Conservation (phyloP, 2,329 filamentous ascomycete species). For the Cadophora sp. region DNA sequence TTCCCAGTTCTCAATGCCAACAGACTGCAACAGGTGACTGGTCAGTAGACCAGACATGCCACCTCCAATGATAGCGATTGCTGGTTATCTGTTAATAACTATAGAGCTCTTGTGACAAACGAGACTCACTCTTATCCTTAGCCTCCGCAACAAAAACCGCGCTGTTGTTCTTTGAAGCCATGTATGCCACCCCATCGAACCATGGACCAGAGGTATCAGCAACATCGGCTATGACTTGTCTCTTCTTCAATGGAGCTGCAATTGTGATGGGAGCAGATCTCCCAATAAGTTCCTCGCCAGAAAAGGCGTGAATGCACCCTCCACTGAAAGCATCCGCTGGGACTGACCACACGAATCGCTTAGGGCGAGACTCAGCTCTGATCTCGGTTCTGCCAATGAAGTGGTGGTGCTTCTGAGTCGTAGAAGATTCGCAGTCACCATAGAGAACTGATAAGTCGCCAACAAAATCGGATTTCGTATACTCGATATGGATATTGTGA, state of each 20-base stretch:
- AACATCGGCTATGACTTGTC: constrained; percentile 24
- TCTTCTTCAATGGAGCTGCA: constrained; percentile 11
- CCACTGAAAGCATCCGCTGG: constrained; percentile 43
- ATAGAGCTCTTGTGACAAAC: not conserved
- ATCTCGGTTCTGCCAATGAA: constrained; percentile 40
- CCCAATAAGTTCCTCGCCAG: constrained; percentile 37
- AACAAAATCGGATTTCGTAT: constrained; percentile 56
- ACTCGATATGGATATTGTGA: constrained; percentile 55
- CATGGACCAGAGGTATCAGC: constrained; percentile 57
- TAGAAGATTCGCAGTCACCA: constrained; percentile 70
- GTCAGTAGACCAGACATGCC: constrained; percentile 71
- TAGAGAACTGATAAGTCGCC: constrained; percentile 55
- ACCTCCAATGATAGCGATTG: constrained; percentile 68
- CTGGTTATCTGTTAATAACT: not conserved
- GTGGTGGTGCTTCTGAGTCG: constrained; percentile 25
- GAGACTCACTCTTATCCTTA: constrained; percentile 56
- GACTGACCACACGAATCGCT: constrained; percentile 50
- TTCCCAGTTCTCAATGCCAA: constrained; percentile 58
- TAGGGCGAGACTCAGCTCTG: constrained; percentile 49
- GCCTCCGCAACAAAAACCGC: constrained; percentile 58
- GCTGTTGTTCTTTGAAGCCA: constrained; percentile 60
- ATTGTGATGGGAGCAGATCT: constrained; percentile 30
- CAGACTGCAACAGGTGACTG: constrained; percentile 53
- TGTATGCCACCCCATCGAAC: constrained; percentile 69
- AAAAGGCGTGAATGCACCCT: constrained; percentile 48